Evolutionary conservation across 2,329 filamentous ascomycete genomes (phyloP), one percentile per base, ranked within the genome.

Genomic region (Penicillium expansum): DNA sequence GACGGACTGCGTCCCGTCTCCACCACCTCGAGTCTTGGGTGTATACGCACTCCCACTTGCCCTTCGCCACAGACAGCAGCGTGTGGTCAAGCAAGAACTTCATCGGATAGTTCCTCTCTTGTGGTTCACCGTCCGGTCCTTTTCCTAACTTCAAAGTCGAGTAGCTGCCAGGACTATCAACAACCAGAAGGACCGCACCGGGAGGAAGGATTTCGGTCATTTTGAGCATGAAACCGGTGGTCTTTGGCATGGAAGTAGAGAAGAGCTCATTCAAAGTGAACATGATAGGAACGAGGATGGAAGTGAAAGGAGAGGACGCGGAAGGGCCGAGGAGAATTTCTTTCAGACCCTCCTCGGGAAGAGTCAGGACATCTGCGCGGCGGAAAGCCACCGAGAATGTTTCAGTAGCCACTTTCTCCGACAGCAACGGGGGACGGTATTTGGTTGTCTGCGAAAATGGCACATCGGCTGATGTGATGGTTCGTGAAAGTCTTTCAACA

Each of bases 191-290:
- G 38, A 93, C 73, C 2, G 90, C 84, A 0, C 85, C 87, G 0
- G 78, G 58, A 0, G 80, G 75, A 2, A 89, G 70, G 1, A 76
- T 63, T 1, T 83, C 77, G 0, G 89, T 90, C 18, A 97, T 76
- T 0, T 79, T 79, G 4, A 91, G 81, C 0, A 99, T 80, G 62
- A 97, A 87, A 4, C 80, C 79, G 0, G 93, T 96, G 0, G 93
- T 91, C 64, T 86, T 85, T 2, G 86, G 80, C 24, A 92, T 84
- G 1, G 87, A 91, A 0, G 84, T 80, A 0, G 90, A 88, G 78
- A 97, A 97, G 0, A 99, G 85, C 76, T 99, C 94, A 73, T 97
- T 97, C 45, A 97, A 83, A 0, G 93, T 97, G 79, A 97, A 99
- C 76, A 97, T 85, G 13, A 97, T 77, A 0, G 92, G 96, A 14